Conservation (phyloP, 768 basidiomycete genomes). For the Ephemerocybe angulata region DNA sequence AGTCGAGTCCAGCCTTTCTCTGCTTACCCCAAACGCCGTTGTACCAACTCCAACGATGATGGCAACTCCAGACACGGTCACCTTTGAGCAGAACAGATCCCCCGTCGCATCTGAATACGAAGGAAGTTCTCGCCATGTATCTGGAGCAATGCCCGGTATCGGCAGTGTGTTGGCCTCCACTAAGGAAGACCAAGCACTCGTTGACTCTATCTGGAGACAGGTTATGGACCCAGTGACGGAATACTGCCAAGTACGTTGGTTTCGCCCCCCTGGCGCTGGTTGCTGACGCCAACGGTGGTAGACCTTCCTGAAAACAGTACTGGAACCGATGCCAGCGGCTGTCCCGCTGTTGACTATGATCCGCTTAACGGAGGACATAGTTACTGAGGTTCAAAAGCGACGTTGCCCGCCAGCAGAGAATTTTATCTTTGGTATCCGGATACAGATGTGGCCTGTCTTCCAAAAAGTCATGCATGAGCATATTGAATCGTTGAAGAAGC, state of each 20-base stretch:
- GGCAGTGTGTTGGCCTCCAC: slow-evolving; percentile 36
- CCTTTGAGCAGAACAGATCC: slow-evolving; percentile 41
- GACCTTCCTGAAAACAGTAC: slow-evolving; percentile 63
- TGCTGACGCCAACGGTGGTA: slow-evolving; percentile 23
- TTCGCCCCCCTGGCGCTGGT: not conserved
- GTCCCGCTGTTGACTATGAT: slow-evolving; percentile 87
- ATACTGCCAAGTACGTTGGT: slow-evolving; percentile 63
- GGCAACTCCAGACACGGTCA: slow-evolving; percentile 42
- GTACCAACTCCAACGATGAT: slow-evolving; percentile 35
- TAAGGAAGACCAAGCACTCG: slow-evolving; percentile 57
- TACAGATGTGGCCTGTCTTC: slow-evolving; percentile 93
- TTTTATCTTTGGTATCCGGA: slow-evolving; percentile 73
- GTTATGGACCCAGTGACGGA: slow-evolving; percentile 89
- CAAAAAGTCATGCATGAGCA: slow-evolving; percentile 86
- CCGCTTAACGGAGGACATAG: slow-evolving; percentile 79
- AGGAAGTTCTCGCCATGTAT: slow-evolving; percentile 25
- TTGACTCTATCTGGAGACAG: slow-evolving; percentile 82
- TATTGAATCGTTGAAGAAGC: slow-evolving; percentile 73
- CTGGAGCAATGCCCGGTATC: slow-evolving; percentile 31
- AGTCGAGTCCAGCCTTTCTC: slow-evolving; percentile 30
- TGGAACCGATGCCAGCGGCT: slow-evolving; percentile 73
- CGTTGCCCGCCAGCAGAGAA: slow-evolving; percentile 77
- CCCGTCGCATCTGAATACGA: slow-evolving; percentile 51
- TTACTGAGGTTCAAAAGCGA: slow-evolving; percentile 71
- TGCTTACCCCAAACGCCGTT: slow-evolving; percentile 31